Percentiles rank a stretch among this genome's conserved stretches.
These are phyloP conservation scores for Polytrichum formosum DNA, from an alignment of 225 moss, liverwort and hornwort genomes.

Conservation along the genomic window DNA sequence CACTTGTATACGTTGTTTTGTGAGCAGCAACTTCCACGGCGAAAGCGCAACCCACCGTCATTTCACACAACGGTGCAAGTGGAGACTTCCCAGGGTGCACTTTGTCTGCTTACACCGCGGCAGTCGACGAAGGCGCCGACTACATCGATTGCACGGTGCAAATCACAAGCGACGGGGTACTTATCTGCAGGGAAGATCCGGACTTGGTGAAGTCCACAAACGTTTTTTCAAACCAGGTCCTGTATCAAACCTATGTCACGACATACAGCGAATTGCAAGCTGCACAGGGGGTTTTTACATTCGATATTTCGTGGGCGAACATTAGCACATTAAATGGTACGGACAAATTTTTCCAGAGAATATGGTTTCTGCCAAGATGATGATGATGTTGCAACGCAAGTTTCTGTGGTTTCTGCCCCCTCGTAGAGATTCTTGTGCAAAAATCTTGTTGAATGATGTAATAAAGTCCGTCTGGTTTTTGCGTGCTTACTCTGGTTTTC, in stretches of 20 bases:
- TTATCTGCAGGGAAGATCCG: constrained; percentile 64
- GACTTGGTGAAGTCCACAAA: constrained; percentile 59
- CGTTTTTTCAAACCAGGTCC: constrained; percentile 2
- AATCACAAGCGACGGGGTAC: constrained; percentile 69
- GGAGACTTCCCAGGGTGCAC: constrained; percentile 85
- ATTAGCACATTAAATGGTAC: constrained; percentile 50
- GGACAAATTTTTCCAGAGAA: too few relatives aligned
- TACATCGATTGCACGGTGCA: constrained; percentile 94
- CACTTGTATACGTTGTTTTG: background rate
- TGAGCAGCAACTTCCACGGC: constrained; percentile 29
- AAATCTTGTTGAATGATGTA: too few relatives aligned
- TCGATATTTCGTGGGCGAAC: constrained; percentile 65
- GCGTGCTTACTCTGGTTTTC: background rate
- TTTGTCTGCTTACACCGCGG: constrained; percentile 53
- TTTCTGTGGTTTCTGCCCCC: background rate
- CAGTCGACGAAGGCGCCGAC: constrained; percentile 73
- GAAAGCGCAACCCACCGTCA: constrained; percentile 27
- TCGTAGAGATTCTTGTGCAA: background rate
- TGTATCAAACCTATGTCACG: constrained; percentile 19
- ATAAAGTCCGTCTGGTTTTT: too few relatives aligned
- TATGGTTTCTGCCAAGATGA: background rate
- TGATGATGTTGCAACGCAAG: background rate
- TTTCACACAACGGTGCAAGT: constrained; percentile 89
- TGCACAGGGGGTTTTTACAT: constrained; percentile 42
- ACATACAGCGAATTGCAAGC: constrained; percentile 33